These are phyloP conservation scores for Calonectria leucothoes DNA, from an alignment of 2,329 filamentous ascomycete species.

Conservation along the genomic window DNA sequence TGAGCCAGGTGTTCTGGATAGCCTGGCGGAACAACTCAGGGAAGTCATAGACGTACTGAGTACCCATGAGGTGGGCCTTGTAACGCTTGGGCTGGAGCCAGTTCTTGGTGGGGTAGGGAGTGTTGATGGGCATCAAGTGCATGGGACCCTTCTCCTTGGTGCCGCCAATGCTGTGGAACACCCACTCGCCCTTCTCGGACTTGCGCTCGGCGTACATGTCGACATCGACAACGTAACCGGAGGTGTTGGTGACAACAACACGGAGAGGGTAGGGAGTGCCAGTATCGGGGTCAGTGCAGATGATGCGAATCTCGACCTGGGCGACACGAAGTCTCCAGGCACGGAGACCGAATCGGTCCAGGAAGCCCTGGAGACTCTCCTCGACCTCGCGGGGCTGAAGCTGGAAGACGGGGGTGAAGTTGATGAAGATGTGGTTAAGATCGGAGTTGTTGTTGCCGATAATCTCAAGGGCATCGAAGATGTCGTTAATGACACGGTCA, in stretches of 20 bases:
- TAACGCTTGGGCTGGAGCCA: slow-evolving; percentile 99
- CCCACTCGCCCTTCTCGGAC: slow-evolving; percentile 97
- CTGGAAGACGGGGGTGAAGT: slow-evolving; percentile 97
- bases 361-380: slow-evolving; percentile 91
- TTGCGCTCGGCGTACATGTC: slow-evolving; percentile 98
- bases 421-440: slow-evolving; percentile 99
- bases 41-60: slow-evolving; percentile 99
- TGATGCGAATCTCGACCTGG: slow-evolving; percentile 97
- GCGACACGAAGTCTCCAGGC: slow-evolving; percentile 97
- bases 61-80: slow-evolving; percentile 99
- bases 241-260: slow-evolving; percentile 98
- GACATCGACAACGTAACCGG: slow-evolving; percentile 96
- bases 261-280: slow-evolving; percentile 91
- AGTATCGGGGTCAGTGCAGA: slow-evolving; percentile 90
- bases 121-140: slow-evolving; percentile 90
- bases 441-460: slow-evolving; percentile 99
- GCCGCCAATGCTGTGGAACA: slow-evolving; percentile 97
- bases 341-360: slow-evolving; percentile 94
- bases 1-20: slow-evolving; percentile 93
- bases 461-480: slow-evolving; percentile 96
- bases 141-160: slow-evolving; percentile 95
- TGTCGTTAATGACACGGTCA: slow-evolving; percentile 96
- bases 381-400: slow-evolving; percentile 91
- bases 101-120: slow-evolving; percentile 97
- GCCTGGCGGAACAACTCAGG: slow-evolving; percentile 98